Evolutionary conservation across 2,329 filamentous ascomycete genomes (phyloP), one percentile per base, ranked within the genome.

Genomic region (Sporothrix schenckii): DNA sequence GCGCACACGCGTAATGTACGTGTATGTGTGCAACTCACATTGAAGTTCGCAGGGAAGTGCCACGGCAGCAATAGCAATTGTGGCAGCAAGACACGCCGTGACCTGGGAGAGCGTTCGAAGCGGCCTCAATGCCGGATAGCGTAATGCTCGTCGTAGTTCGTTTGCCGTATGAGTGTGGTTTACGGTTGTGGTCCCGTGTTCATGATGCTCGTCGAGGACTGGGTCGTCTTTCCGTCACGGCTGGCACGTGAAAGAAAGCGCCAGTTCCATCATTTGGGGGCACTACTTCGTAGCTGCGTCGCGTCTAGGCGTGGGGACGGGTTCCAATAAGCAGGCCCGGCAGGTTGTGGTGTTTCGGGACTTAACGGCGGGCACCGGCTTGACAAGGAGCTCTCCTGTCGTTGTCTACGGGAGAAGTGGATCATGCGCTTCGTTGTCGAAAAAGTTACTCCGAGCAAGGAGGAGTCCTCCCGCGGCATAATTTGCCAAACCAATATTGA

Each of bases 221-320:
- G 21, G 2, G 34, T 34, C 34, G 34, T 34, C 30, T 34, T 9
- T 0, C 34, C n/a, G 39, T 49, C 34, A 53, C 21, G 2, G 21
- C 39, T 54, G 52, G 49, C 66, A 68, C 53, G 66, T 68, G 66
- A 68, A 68, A 41, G 13, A 68, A 68, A 52, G n/a, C 41, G 16
- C 21, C 50, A 39, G 13, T 52, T 14, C 39, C 11, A 30, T 3
- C 27, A 44, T 39, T 24, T 39, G 11, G 21, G 41, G 21, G 41
- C 21, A 27, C 41, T 21, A n/a, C n/a, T n/a, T n/a, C n/a, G n/a
- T n/a, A 27, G 16, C 27, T 19, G 39, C 41, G 39, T 49, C 21
- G 60, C 14, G 60, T 63, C 41, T 49, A 41, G 16, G 21, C 41
- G 49, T 16, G 7, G 41, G 41, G 34, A 9, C 34, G 16, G 60